Conservation (phyloP, 495 filamentous ascomycete genomes). For the Penicillium ochrochloron region DNA sequence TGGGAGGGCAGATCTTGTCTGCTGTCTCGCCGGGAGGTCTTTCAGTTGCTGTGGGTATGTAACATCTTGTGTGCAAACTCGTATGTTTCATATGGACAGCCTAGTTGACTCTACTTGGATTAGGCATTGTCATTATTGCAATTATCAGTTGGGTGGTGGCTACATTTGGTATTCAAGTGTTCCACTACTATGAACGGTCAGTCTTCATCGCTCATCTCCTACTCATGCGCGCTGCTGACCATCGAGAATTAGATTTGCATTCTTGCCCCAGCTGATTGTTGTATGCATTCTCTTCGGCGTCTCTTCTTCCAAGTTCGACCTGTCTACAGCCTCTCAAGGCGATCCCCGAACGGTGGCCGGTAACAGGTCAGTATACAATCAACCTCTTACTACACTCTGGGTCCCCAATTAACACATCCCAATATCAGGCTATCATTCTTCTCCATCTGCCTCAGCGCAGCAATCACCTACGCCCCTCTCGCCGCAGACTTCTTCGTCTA, state of each 20-base stretch:
- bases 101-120: slow-evolving; percentile 10
- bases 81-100: not conserved
- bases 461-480: slow-evolving; percentile 65
- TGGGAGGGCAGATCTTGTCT: slow-evolving; percentile 75
- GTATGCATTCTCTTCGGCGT: slow-evolving; percentile 70
- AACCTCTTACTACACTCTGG: not conserved
- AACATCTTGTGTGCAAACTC: not conserved
- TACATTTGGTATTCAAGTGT: slow-evolving; percentile 73
- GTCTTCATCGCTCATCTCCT: slow-evolving; percentile 10
- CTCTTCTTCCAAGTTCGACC: slow-evolving; percentile 66
- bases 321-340: slow-evolving; percentile 53
- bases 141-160: slow-evolving; percentile 69
- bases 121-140: slow-evolving; percentile 70
- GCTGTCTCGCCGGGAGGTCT: slow-evolving; percentile 67
- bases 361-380: slow-evolving; percentile 47
- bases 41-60: slow-evolving; percentile 64
- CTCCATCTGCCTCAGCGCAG: slow-evolving; percentile 65
- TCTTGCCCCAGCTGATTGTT: slow-evolving; percentile 68
- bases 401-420: slow-evolving; percentile 1
- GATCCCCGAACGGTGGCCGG: slow-evolving; percentile 58
- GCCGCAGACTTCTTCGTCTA: slow-evolving; percentile 70
- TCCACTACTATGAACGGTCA: slow-evolving; percentile 72
- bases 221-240: too few relatives aligned
- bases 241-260: slow-evolving; percentile 57
- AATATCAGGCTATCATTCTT: slow-evolving; percentile 65